A percentile compares a stretch with the other conserved stretches of the same genome.
Conservation (phyloP, 805 yeast genomes). For the Metschnikowia koreensis region DNA sequence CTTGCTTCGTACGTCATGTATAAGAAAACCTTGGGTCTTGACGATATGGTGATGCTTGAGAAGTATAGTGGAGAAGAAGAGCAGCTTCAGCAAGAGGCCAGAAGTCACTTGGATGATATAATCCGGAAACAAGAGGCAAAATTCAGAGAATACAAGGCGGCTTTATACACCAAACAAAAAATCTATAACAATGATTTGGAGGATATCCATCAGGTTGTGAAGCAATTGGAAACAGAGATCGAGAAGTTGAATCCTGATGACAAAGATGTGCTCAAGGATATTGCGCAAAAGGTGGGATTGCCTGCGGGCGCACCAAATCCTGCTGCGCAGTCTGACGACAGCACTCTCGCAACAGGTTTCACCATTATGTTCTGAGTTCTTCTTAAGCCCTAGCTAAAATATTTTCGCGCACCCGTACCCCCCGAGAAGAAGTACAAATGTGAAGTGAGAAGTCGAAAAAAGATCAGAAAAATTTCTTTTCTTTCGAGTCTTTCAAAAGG, state of each 20-base stretch:
- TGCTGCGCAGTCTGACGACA: slow-evolving; percentile 13
- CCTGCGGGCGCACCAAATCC: slow-evolving; percentile 7
- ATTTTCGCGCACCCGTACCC: slow-evolving; percentile 14
- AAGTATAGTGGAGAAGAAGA: slow-evolving; percentile 24
- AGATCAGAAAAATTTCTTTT: background rate
- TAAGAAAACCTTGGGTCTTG: slow-evolving; percentile 15
- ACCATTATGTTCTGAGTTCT: slow-evolving; percentile 13
- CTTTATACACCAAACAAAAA: slow-evolving; percentile 54
- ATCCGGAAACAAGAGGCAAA: slow-evolving; percentile 51
- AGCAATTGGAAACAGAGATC: slow-evolving; percentile 32
- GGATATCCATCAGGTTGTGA: slow-evolving; percentile 33
- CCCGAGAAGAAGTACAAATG: slow-evolving; percentile 6
- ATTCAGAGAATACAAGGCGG: slow-evolving; percentile 62
- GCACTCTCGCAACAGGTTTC: slow-evolving; percentile 16
- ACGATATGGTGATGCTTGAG: slow-evolving; percentile 15
- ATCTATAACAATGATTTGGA: slow-evolving; percentile 55
- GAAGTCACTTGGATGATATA: slow-evolving; percentile 25
- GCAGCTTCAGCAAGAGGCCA: slow-evolving; percentile 24
- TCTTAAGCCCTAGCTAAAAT: slow-evolving; percentile 7
- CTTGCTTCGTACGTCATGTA: slow-evolving; percentile 17
- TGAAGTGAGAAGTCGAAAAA: slow-evolving; percentile 4
- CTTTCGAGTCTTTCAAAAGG: background rate
- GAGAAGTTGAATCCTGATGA: slow-evolving; percentile 14
- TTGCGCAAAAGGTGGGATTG: slow-evolving; percentile 13
- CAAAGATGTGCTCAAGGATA: slow-evolving; percentile 14